These are phyloP conservation scores for Taxawa tesnikishii DNA, from an alignment of 2,329 filamentous ascomycete genomes.

Conservation along the genomic window DNA sequence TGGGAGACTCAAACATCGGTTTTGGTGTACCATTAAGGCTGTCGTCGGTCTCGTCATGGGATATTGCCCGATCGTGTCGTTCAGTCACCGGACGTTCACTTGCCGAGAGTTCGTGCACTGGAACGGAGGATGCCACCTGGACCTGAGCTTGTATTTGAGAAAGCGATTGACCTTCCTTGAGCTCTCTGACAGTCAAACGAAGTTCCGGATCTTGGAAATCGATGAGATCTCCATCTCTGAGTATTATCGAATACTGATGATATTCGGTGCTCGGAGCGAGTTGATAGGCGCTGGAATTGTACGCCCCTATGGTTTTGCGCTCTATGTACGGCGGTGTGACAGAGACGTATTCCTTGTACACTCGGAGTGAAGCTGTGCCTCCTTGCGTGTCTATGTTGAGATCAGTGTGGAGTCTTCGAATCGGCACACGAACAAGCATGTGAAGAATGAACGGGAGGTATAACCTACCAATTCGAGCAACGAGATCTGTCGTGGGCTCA, in stretches of 20 bases:
- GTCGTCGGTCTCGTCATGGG: not conserved
- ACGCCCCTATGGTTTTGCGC: not conserved
- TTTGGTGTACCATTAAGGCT: not conserved
- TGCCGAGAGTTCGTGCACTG: not conserved
- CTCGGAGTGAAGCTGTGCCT: not conserved
- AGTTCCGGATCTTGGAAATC: not conserved
- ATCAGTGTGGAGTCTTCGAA: not conserved
- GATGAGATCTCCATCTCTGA: not conserved
- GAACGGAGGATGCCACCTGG: no score
- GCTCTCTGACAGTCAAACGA: not conserved
- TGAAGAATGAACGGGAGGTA: no score
- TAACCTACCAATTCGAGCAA: no score
- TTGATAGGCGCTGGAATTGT: not conserved
- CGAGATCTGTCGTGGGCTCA: no score
- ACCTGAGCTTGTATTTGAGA: not conserved
- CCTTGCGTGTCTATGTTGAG: not conserved
- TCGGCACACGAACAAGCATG: no score
- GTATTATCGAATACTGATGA: not conserved
- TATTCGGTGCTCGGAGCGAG: not conserved
- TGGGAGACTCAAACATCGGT: not conserved
- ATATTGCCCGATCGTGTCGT: not conserved
- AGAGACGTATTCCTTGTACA: not conserved
- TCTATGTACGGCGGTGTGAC: not conserved
- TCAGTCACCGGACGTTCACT: not conserved
- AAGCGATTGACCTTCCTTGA: not conserved